Conservation (phyloP, 805 yeast genomes). For the Yueomyces sinensis region DNA sequence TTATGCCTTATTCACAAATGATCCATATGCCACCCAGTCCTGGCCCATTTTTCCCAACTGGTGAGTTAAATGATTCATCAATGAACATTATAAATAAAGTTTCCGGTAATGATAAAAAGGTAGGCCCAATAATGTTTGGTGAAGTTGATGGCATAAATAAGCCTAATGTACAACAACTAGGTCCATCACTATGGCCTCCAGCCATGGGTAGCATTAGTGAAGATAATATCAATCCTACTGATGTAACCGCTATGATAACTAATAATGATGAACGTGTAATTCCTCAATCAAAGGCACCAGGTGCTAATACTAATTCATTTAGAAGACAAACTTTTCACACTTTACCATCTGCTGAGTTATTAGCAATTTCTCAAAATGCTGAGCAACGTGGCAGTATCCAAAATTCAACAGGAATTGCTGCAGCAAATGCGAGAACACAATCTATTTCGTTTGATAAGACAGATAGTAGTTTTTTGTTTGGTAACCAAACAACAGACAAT, state of each 20-base stretch:
- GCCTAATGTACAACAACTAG: background rate
- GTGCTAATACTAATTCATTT: slow-evolving; percentile 8
- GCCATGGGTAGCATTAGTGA: background rate
- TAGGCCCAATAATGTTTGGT: background rate
- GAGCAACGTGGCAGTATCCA: background rate
- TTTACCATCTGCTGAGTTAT: background rate
- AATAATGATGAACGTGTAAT: no score
- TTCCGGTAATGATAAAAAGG: background rate
- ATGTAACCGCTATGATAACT: slow-evolving; percentile 5
- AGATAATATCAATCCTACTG: background rate
- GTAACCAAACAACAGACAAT: slow-evolving; percentile 1
- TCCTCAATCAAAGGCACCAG: slow-evolving; percentile 4
- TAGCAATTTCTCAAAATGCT: slow-evolving; percentile 6
- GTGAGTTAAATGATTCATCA: background rate
- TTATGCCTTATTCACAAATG: slow-evolving; percentile 22
- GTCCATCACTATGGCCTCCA: background rate
- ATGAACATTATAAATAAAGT: background rate
- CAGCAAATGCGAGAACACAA: slow-evolving; percentile 13
- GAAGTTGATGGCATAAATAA: background rate
- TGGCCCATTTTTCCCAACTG: slow-evolving; percentile 10
- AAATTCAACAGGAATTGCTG: background rate
- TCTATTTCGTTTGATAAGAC: slow-evolving; percentile 17
- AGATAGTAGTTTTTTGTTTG: slow-evolving; percentile 7
- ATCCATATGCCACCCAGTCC: slow-evolving; percentile 20
- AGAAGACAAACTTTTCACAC: slow-evolving; percentile 25